Percentiles rank a stretch among this genome's conserved stretches.
These are phyloP conservation scores for Ziziphus jujuba DNA, from an alignment of 306 rosid genomes.

Conservation along the genomic window DNA sequence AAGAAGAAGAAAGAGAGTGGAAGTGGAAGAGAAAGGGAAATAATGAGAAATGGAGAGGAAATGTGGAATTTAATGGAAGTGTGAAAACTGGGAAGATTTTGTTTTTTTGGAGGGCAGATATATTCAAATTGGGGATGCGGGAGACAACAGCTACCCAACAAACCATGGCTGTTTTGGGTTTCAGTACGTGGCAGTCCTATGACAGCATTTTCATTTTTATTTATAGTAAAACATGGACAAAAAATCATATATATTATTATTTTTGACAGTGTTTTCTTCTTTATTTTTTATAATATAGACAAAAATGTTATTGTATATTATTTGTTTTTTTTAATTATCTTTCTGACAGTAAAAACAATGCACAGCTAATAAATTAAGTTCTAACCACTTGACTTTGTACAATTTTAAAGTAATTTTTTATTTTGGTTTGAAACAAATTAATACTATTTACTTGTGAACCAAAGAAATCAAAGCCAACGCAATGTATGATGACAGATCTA, in stretches of 20 bases:
- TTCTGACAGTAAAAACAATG: no score
- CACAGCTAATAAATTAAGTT: no score
- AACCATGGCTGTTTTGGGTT: slow-evolving; percentile 53
- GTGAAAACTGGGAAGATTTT: background rate
- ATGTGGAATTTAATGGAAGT: background rate
- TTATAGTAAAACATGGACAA: background rate
- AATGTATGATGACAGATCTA: no score
- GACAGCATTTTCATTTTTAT: background rate
- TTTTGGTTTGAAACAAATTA: no score
- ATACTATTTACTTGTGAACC: no score
- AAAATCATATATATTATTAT: no score
- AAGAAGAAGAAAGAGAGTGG: slow-evolving; percentile 11
- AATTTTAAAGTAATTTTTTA: no score
- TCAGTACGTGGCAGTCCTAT: slow-evolving; percentile 32
- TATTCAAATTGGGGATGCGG: slow-evolving; percentile 70
- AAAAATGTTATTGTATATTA: no score
- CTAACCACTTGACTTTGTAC: no score
- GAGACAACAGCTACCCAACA: slow-evolving; percentile 85
- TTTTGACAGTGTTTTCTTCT: background rate
- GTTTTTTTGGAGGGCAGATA: background rate
- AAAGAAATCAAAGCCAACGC: no score
- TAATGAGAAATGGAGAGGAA: background rate
- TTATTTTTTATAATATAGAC: background rate
- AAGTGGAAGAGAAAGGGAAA: slow-evolving; percentile 8
- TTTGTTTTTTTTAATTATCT: no score